Evolutionary conservation across 2,329 filamentous ascomycete genomes (phyloP).

Genomic region (Beauveria medogensis): DNA sequence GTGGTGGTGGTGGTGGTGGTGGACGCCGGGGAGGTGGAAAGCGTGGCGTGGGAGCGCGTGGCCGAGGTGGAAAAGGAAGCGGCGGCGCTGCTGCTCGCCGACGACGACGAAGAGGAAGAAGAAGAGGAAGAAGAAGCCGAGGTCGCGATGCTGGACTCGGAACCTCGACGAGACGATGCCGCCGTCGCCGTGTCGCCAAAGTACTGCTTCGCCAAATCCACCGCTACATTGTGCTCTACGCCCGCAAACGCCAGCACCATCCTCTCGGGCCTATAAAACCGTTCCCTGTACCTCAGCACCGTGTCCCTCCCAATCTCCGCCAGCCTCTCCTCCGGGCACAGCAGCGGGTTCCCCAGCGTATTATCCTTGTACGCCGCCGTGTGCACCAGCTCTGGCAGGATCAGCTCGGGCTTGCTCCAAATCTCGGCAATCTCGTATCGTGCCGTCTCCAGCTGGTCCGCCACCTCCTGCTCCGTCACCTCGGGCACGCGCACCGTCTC

Average conservation of each 20-base stretch:
- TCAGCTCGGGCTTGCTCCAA: conserved; percentile 94
- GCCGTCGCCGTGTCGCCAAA: conserved; percentile 77
- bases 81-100: conserved; percentile 61
- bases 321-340: conserved; percentile 83
- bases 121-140: conserved; percentile 25
- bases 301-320: conserved; percentile 63
- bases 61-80: conserved; percentile 80
- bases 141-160: conserved; percentile 43
- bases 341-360: conserved; percentile 84
- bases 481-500: conserved; percentile 85
- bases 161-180: conserved; percentile 43
- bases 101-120: conserved; percentile 26
- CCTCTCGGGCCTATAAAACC: conserved; percentile 82
- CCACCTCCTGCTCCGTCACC: conserved; percentile 80
- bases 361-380: conserved; percentile 95
- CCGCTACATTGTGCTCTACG: conserved; percentile 72
- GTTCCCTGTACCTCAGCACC: conserved; percentile 68
- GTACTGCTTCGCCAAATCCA: conserved; percentile 70
- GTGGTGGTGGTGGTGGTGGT: conserved; percentile 40
- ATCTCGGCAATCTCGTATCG: conserved; percentile 96
- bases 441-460: conserved; percentile 80
- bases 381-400: conserved; percentile 89
- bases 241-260: conserved; percentile 95
- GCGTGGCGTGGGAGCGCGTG: conserved; percentile 50
- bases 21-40: conserved; percentile 34